A percentile compares a stretch with the other conserved stretches of the same genome.
These are phyloP conservation scores for Glomus cerebriforme DNA, from an alignment of 192 early-diverging fungal genomes.

Conservation along the genomic window DNA sequence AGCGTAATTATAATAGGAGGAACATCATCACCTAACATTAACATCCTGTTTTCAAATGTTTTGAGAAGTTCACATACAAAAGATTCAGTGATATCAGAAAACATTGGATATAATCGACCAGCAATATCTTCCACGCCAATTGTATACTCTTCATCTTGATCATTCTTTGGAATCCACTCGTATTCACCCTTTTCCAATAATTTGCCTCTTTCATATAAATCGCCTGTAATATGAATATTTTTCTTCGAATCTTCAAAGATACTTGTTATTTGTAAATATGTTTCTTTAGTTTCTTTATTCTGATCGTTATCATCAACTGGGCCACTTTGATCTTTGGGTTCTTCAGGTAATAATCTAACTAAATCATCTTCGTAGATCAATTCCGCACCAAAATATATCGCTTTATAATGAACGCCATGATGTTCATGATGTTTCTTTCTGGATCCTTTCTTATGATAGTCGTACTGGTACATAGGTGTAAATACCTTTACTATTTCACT, in stretches of 20 bases:
- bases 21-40: neutral
- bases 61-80: neutral
- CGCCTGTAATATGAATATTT: neutral
- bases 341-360: neutral
- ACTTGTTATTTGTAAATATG: neutral
- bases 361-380: neutral
- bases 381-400: slow-evolving; percentile 1
- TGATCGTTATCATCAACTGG: too few species aligned
- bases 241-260: neutral
- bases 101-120: slow-evolving; percentile 6
- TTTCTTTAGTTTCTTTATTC: neutral
- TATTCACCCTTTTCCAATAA: neutral
- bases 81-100: neutral
- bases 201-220: neutral
- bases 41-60: neutral
- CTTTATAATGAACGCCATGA: neutral
- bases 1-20: neutral
- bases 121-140: neutral
- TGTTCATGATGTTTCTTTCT: neutral
- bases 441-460: neutral
- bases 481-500: neutral
- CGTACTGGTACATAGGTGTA: neutral
- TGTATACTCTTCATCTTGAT: slow-evolving; percentile 3
- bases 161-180: neutral
- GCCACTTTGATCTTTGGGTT: neutral